Evolutionary conservation across 2,329 filamentous ascomycete genomes (phyloP).

Genomic region (Dothidotthia symphoricarpi): DNA sequence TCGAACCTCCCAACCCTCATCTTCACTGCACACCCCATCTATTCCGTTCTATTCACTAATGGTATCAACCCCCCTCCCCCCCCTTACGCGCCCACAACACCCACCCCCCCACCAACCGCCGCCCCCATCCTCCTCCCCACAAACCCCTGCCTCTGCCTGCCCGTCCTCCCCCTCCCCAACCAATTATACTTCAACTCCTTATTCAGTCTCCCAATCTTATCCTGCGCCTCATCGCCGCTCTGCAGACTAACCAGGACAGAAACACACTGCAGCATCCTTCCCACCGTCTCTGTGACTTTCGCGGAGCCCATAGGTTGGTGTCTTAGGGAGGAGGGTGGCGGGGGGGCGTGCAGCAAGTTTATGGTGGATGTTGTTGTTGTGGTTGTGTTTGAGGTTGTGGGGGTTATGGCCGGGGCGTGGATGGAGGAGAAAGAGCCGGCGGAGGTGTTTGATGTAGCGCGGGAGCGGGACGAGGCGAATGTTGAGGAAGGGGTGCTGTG

Average conservation of each 20-base stretch:
- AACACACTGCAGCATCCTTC: slow-evolving; percentile 93
- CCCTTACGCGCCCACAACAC: background rate
- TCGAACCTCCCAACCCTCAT: too few relatives aligned
- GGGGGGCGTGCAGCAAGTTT: slow-evolving; percentile 17
- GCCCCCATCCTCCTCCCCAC: slow-evolving; percentile 57
- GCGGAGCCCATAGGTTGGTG: slow-evolving; percentile 53
- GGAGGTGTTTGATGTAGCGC: slow-evolving; percentile 80
- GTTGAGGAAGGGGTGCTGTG: slow-evolving; percentile 53
- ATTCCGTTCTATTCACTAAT: too few relatives aligned
- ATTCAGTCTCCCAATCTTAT: slow-evolving; percentile 77
- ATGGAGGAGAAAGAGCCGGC: slow-evolving; percentile 49
- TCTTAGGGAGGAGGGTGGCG: slow-evolving; percentile 21
- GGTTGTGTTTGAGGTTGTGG: slow-evolving; percentile 34
- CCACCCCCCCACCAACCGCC: slow-evolving; percentile 16
- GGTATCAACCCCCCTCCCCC: too few relatives aligned
- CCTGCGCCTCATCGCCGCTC: slow-evolving; percentile 69
- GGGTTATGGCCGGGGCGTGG: slow-evolving; percentile 9
- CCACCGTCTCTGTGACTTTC: slow-evolving; percentile 90
- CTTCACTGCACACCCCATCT: too few relatives aligned
- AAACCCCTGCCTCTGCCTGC: slow-evolving; percentile 83
- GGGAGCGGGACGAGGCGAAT: slow-evolving; percentile 59
- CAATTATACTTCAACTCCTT: slow-evolving; percentile 94
- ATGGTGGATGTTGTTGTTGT: slow-evolving; percentile 16
- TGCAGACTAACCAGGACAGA: slow-evolving; percentile 80
- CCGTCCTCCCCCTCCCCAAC: slow-evolving; percentile 86